phyloP scores from a whole-genome alignment of 139 green algal genomes.

The Zygnema circumcarinatum region DNA sequence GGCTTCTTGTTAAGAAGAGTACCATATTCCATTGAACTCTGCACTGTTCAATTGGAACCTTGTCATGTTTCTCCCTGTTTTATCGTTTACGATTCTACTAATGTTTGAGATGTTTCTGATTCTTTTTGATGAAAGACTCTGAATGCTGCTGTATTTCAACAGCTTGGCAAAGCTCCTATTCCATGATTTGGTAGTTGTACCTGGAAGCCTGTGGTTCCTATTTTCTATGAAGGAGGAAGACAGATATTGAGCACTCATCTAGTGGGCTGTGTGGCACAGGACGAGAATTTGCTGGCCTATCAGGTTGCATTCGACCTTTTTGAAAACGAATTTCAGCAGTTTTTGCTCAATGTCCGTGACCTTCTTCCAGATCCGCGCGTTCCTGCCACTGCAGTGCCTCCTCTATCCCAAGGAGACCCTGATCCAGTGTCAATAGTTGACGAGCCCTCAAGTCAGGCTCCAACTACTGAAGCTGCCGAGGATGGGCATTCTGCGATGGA shows the following conservation, averaged over 20 bases:
- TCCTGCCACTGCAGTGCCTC: background rate
- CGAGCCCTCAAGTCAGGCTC: background rate
- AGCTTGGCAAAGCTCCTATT: no score
- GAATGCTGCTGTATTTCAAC: no score
- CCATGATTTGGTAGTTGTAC: no score
- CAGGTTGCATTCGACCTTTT: slow-evolving; percentile 97
- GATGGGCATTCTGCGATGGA: slow-evolving; percentile 42
- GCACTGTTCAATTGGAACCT: background rate
- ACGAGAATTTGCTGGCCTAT: slow-evolving; percentile 85
- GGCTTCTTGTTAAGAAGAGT: no score
- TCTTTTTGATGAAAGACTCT: no score
- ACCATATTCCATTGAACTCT: no score
- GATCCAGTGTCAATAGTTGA: background rate
- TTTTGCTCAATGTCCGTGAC: slow-evolving; percentile 75
- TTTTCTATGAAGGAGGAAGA: no score
- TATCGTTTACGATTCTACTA: slow-evolving; percentile 18
- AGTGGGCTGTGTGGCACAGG: no score
- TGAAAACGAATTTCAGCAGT: slow-evolving; percentile 93
- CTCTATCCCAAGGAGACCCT: background rate
- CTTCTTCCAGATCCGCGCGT: slow-evolving; percentile 44
- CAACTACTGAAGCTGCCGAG: background rate
- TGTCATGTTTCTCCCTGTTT: background rate
- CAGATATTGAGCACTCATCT: no score
- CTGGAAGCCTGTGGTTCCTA: no score
- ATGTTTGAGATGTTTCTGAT: background rate